Percentiles rank a stretch among this genome's conserved stretches.
Conservation (phyloP, 352 stramenopile genomes). For the Globisporangium nodosum region DNA sequence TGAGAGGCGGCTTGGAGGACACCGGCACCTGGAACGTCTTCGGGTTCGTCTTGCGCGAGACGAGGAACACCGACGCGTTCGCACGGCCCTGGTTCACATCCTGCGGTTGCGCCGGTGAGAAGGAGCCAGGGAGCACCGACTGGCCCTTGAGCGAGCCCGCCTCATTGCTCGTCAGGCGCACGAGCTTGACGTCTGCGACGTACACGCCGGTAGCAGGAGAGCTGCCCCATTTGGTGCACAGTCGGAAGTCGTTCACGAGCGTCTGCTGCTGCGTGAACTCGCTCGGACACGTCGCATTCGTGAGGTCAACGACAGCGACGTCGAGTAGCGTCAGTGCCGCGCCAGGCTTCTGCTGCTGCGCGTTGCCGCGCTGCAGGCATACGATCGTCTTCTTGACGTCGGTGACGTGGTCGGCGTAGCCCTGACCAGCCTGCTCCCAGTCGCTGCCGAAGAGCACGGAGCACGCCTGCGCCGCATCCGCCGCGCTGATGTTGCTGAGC, state of each 20-base stretch:
- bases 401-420: conserved; percentile 2
- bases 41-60: neutral
- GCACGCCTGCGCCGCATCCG: conserved; percentile 15
- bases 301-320: neutral
- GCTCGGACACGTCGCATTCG: neutral
- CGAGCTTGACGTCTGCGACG: neutral
- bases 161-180: neutral
- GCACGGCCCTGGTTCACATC: neutral
- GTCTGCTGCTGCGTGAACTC: neutral
- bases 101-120: neutral
- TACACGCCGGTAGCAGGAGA: neutral
- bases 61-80: neutral
- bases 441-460: conserved; percentile 18
- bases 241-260: neutral
- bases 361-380: conserved; percentile 10
- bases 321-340: neutral
- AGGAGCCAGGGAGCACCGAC: neutral
- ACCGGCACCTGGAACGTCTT: neutral
- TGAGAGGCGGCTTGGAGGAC: conserved; percentile 18
- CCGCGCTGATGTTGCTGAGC: too few species aligned
- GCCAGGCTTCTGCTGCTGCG: too few species aligned
- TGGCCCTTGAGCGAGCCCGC: neutral
- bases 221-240: neutral
- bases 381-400: conserved; percentile 19
- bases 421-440: conserved; percentile 20